Evolutionary conservation across 805 yeast species (phyloP), one percentile per base, ranked within the genome.

Genomic region (Kodamaea kakaduensis): DNA sequence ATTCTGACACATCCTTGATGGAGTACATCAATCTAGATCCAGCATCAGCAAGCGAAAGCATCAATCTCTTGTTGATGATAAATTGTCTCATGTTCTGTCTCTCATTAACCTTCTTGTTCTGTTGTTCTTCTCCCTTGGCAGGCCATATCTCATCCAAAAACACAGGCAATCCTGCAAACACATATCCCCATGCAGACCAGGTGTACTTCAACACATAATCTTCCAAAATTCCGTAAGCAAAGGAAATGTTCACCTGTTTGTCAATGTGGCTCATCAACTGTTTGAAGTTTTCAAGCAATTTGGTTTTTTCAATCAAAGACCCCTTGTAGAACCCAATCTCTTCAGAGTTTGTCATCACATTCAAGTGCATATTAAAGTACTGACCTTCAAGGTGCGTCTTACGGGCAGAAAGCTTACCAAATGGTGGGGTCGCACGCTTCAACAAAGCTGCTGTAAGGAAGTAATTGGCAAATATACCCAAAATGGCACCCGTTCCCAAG

Each of bases 311-410:
- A 40, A 88, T 74, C 9, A 69, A 65, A 0, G 90, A 80, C 14
- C 97, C 97, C 53, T 88, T 88, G 56, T 88, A 89, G 53, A 89
- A 89, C 0, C 96, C 94, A 48, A 89, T 87, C 55, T 89, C 97
- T 61, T 89, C 97, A 51, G 88, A 81, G 51, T 89, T 89, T 39
- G 82, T 81, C 52, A 87, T 87, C 56, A 89, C 70, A 51, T 85
- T 84, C 50, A 87, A 65, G 54, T 89, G 95, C 47, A 84, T 82
- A 47, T 84, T 87, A 56, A 88, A 84, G 55, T 85, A 89, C 38
- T 83, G 82, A 31, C 96, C 96, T 62, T 89, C 96, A 20, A 88
- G 72, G 33, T 77, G 77, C 8, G 95, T 83, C 54, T 78, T 82
- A 25, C 64, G 62, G 34, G 90, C 78, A 20, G 88, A 76, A 35